Evolutionary conservation across 805 yeast species (phyloP), one percentile per base, ranked within the genome.

Genomic region (Cyberlindnera mrakii): DNA sequence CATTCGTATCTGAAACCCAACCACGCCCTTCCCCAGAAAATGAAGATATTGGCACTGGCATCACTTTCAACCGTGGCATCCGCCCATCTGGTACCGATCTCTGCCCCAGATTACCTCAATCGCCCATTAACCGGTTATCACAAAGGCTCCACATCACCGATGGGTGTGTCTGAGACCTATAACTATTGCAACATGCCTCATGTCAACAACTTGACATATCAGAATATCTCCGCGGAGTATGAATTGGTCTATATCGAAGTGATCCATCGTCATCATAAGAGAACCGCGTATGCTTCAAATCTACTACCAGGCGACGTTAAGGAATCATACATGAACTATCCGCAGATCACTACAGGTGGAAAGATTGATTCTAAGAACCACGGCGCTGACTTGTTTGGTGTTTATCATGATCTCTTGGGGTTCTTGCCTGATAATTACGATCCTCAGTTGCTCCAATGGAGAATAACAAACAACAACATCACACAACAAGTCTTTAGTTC

Each of bases 101-200:
- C 48, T 9, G 53, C 57, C 20, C 46, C 49, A 18, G 48, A 45
- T 17, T 53, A 41, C 31, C 32, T 55, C 5, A 30, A 34, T 18
- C 44, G 42, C 32, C 58, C 60, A 8, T 41, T 51, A 17, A n/a
- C 34, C 14, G 58, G 58, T 3, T 53, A 38, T 45, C 52, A 54
- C 20, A 44, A 44, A 29, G 60, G 58, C 6, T 55, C 60, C 2
- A 18, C 30, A 4, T 47, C 52, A 11, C 53, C 52, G 20, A 13
- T 41, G 13, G 63, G 58, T 15, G 51, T 43, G 16, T 42, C 51
- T n/a, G 69, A 70, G 27, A 54, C 49, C 13, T 70, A 70, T 51
- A 63, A 69, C 58, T 70, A 67, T 51, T 70, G 75, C 49, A 63
- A 63, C 49, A 70, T 70, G 74, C 75, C 75, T 6, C 73, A 66